A percentile compares a stretch with the other conserved stretches of the same genome.
Conservation (phyloP, 139 green algal species). For the Choricystis sp. region DNA sequence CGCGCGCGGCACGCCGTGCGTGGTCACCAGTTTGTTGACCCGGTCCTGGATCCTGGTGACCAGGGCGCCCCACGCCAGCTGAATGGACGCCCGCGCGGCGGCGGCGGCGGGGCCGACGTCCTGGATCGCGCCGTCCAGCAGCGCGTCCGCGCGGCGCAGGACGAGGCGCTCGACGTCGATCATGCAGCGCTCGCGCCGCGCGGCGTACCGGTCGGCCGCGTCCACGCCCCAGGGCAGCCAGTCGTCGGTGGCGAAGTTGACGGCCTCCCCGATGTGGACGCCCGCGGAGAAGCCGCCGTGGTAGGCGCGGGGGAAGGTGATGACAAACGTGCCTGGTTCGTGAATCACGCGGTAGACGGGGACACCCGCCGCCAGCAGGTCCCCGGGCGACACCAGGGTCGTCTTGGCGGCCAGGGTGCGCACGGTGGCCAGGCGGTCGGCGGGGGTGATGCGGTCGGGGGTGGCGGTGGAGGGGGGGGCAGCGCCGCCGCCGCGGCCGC, state of each 20-base stretch:
- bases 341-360: slow-evolving; percentile 44
- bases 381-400: slow-evolving; percentile 40
- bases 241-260: slow-evolving; percentile 75
- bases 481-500: not conserved
- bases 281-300: slow-evolving; percentile 67
- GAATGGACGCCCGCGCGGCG: no score
- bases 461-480: no score
- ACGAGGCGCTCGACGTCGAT: not conserved
- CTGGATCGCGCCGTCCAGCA: no score
- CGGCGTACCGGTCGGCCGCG: slow-evolving; percentile 10
- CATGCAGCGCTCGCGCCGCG: not conserved
- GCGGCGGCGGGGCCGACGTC: no score
- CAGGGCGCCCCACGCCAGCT: no score
- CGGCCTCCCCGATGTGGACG: slow-evolving; percentile 75
- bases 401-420: slow-evolving; percentile 41
- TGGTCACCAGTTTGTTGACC: no score
- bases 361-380: slow-evolving; percentile 40
- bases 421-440: not conserved
- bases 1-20: no score
- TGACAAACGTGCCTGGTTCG: slow-evolving; percentile 57
- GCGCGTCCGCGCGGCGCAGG: no score
- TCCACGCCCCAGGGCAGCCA: slow-evolving; percentile 21
- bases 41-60: no score
- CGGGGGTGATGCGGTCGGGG: not conserved
- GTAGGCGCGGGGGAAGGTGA: slow-evolving; percentile 78